Evolutionary conservation across 495 filamentous ascomycete genomes (phyloP).

Genomic region (Penicillium tannophilum): DNA sequence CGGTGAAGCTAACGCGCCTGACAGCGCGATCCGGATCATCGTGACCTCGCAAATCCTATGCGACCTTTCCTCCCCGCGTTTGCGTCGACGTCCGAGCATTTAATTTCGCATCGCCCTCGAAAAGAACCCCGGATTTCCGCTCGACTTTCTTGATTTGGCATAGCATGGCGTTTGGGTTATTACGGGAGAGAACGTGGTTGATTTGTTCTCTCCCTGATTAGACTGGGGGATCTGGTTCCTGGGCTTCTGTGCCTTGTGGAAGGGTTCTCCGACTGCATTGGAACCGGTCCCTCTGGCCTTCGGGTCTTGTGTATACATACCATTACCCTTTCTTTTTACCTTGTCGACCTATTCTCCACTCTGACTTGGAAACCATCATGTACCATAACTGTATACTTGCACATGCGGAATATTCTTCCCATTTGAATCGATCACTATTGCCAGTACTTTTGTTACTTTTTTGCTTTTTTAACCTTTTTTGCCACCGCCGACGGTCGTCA

Average conservation of each 20-base stretch:
- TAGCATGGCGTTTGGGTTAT: slow-evolving; percentile 54
- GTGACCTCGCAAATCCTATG: background rate
- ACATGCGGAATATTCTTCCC: slow-evolving; percentile 17
- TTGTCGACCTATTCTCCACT: slow-evolving; percentile 31
- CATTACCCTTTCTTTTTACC: slow-evolving; percentile 19
- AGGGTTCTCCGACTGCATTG: slow-evolving; percentile 2
- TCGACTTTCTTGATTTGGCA: slow-evolving; percentile 41
- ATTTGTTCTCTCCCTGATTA: slow-evolving; percentile 14
- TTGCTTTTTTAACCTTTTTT: slow-evolving; percentile 19
- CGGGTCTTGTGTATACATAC: slow-evolving; percentile 33
- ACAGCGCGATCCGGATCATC: background rate
- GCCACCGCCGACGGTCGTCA: slow-evolving; percentile 23
- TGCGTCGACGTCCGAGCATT: slow-evolving; percentile 9
- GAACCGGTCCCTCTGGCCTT: slow-evolving; percentile 17
- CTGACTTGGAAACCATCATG: slow-evolving; percentile 28
- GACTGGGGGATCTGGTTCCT: slow-evolving; percentile 27
- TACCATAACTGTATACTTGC: slow-evolving; percentile 36
- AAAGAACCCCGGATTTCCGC: slow-evolving; percentile 11
- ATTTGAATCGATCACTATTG: background rate
- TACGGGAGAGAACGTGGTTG: slow-evolving; percentile 27
- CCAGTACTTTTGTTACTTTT: background rate
- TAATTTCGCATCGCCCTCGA: slow-evolving; percentile 9
- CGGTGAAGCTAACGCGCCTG: slow-evolving; percentile 46
- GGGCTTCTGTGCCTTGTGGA: slow-evolving; percentile 22
- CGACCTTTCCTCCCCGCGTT: slow-evolving; percentile 3